Base-by-base conservation (phyloP, 305 asterid species). In the Fraxinus angustifolia region DNA sequence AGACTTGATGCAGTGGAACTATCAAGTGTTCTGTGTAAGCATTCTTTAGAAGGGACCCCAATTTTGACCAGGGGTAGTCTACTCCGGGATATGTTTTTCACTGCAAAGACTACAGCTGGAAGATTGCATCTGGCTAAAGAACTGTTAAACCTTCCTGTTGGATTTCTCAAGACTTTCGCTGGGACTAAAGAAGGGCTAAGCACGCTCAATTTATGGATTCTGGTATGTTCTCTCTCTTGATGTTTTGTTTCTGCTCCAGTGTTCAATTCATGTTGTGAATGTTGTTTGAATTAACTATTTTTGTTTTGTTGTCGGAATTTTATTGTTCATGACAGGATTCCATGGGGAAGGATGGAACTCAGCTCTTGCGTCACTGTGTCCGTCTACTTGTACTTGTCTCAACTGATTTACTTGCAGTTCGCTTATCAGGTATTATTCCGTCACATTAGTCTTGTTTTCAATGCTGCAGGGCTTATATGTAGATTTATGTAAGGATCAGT, bases 321-420 rank as follows among this genome's bases (percentile, higher is more conserved):
- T 82, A 68, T 78, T 45, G 45, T 79, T 67, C 38, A 65, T 79
- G 36, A 83, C 89, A 96, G 99, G 99, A 96, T 84, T 94, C 99
- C 67, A 88, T 96, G 98, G 99, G 99, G 60, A 96, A 96, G 90
- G 98, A 96, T 88, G 98, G 97, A 87, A 96, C 99, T 70, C 99
- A 96, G 88, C 98, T 96, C 82, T 88, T 96, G 92, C 99, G 99
- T 34, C 99, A 94, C 88, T 96, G 99, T 85, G 97, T 94, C 81
- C 98, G 99, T 80, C 82, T 96, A 70, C 98, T 96, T 79, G 93
- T 96, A 78, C 97, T 86, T 10, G 92, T 96, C 85, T 94, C 99
- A 75, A 94, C 93, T 73, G 97, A 96, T 88, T 85, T 96, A 79
- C 94, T 91, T 80, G 98, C 98, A 36, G 97, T 96, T 35, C 97